Evolutionary conservation across 805 yeast genomes (phyloP).

Genomic region (Barnettozyma vustinii): DNA sequence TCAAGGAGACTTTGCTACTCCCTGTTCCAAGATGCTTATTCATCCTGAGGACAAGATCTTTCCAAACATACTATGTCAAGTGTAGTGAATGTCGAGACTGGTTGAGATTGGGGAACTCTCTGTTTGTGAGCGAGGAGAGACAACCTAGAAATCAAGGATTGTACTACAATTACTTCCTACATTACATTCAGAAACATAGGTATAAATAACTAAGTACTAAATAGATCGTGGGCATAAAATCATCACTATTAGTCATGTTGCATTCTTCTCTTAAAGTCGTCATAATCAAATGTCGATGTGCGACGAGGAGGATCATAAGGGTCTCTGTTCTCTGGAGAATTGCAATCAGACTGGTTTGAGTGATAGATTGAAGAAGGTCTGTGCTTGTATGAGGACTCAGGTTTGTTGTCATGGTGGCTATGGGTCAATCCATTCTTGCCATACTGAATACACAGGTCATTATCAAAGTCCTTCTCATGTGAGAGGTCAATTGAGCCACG

Average conservation of each 20-base stretch:
- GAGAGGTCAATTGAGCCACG: constrained; percentile 9
- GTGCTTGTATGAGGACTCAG: not conserved
- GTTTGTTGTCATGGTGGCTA: not conserved
- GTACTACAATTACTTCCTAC: constrained; percentile 21
- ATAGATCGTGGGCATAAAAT: not conserved
- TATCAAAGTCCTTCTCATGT: constrained; percentile 4
- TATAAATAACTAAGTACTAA: not conserved
- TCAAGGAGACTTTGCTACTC: constrained; percentile 5
- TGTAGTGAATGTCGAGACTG: constrained; percentile 20
- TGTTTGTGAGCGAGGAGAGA: not conserved
- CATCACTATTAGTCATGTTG: constrained; percentile 5
- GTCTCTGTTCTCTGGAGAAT: not conserved
- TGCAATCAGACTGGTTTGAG: constrained; percentile 5
- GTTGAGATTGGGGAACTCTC: constrained; percentile 17
- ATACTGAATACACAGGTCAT: constrained; percentile 5
- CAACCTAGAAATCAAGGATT: constrained; percentile 14
- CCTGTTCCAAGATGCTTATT: constrained; percentile 18
- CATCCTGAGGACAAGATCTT: constrained; percentile 6
- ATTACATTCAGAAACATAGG: constrained; percentile 16
- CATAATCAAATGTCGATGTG: constrained; percentile 16
- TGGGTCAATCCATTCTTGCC: not conserved
- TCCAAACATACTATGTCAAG: constrained; percentile 11
- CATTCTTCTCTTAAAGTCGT: constrained; percentile 24
- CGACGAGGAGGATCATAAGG: not conserved
- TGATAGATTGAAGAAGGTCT: constrained; percentile 4